Evolutionary conservation across 768 basidiomycete species (phyloP), one percentile per base, ranked within the genome.

Genomic region (Boletus vermiculosoides): DNA sequence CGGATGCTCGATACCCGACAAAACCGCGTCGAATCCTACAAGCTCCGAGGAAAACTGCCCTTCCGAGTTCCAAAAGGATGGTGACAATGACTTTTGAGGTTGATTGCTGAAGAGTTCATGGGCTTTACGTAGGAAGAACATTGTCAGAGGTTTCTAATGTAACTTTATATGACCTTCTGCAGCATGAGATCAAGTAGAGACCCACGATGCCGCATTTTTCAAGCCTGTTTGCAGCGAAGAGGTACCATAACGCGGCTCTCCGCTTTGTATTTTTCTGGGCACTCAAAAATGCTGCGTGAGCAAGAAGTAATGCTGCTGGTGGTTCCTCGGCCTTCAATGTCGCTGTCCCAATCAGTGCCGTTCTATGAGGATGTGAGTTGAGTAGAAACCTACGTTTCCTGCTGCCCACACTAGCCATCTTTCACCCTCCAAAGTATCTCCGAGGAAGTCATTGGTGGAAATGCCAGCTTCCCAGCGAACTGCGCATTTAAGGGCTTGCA

Each of bases 381-480:
- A 62, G 33, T 34, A 60, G 25, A 40, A 52, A 79, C 85, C 56
- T 75, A 93, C 91, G 72, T 84, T 84, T 61, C 86, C 87, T 25
- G 92, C 90, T 41, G 92, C 91, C 84, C 84, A 90, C 18, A 91
- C 88, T 6, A 94, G 74, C 92, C 92, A 94, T 54, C 88, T 77
- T 61, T 94, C 92, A 2, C 90, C 92, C 64, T 89, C 88, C 31
- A 92, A 66, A 12, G 74, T 65, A 46, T 76, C 70, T 46, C 77
- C 74, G 15, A 84, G 62, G 66, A 94, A 88, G 53, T 91, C 88
- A 15, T 68, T 69, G 20, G 66, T 70, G 15, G 76, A 65, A 37
- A 92, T 84, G 3, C 84, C 84, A 28, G 76, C 75, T 67, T 90
- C 90, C 92, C 92, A 94, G 18, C 90, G 84, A 39, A 89, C 80